Percentiles rank a stretch among this genome's conserved stretches.
These are phyloP conservation scores for Daldinia sp. DNA, from an alignment of 2,329 filamentous ascomycete genomes.

Conservation along the genomic window DNA sequence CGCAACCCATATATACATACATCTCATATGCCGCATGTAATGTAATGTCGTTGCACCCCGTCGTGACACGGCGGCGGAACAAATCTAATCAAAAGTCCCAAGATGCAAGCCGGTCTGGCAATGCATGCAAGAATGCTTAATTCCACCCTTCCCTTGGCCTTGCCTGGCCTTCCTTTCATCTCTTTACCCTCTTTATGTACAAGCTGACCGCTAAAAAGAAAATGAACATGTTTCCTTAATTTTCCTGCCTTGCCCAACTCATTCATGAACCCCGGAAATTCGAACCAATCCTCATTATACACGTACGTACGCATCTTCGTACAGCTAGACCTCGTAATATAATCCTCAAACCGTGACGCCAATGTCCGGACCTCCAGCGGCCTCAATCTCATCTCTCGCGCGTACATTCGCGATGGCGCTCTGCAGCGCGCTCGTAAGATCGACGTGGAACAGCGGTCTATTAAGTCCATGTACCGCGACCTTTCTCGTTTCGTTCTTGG, in stretches of 20 bases:
- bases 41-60: too few species aligned
- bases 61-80: neutral
- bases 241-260: too few species aligned
- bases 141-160: neutral
- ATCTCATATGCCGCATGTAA: too few species aligned
- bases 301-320: neutral
- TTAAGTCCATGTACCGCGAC: slow-evolving; percentile 86
- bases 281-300: slow-evolving; percentile 2
- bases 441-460: slow-evolving; percentile 91
- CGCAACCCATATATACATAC: too few species aligned
- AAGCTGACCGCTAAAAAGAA: neutral
- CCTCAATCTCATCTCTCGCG: slow-evolving; percentile 53
- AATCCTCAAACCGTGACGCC: slow-evolving; percentile 31
- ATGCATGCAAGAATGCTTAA: neutral
- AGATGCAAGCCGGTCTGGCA: neutral
- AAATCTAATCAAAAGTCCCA: neutral
- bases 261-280: neutral
- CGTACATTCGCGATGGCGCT: slow-evolving; percentile 84
- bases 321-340: neutral
- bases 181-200: neutral
- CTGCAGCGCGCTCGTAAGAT: slow-evolving; percentile 87
- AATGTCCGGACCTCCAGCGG: slow-evolving; percentile 38
- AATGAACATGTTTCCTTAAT: slow-evolving; percentile 10
- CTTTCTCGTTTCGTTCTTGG: slow-evolving; percentile 58
- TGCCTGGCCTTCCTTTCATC: too few species aligned